These are phyloP conservation scores for Phaeosphaeria sp. DNA, from an alignment of 2,329 filamentous ascomycete species.

Conservation along the genomic window DNA sequence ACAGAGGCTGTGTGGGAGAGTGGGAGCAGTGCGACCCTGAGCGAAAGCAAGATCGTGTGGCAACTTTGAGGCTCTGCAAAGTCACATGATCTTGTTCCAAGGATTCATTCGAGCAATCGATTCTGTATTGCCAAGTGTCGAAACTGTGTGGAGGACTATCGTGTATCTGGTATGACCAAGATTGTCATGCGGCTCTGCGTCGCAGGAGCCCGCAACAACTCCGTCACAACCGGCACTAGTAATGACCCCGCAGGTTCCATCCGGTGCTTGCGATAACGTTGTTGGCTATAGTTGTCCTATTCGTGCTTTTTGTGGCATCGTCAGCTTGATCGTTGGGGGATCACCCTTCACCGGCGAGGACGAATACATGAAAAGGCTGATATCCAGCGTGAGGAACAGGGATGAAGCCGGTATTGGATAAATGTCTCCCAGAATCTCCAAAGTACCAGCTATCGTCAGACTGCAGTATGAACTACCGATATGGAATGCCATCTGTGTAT, in stretches of 20 bases:
- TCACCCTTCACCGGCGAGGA: slow-evolving; percentile 5
- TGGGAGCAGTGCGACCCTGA: neutral
- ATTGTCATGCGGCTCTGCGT: neutral
- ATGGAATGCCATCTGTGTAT: too few relatives aligned
- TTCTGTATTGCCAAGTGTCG: neutral
- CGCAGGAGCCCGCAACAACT: neutral
- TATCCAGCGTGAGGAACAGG: slow-evolving; percentile 1
- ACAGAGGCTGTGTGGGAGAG: too few relatives aligned
- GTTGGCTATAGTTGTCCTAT: neutral
- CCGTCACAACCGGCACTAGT: neutral
- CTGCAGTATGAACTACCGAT: neutral
- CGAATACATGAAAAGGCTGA: neutral
- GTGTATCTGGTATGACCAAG: neutral
- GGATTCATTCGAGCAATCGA: neutral
- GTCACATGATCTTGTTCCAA: neutral
- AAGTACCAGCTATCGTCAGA: slow-evolving; percentile 1
- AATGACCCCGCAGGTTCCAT: neutral
- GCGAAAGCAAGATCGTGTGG: neutral
- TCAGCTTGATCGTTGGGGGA: neutral
- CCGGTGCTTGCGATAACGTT: slow-evolving; percentile 1
- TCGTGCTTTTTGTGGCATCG: slow-evolving; percentile 1
- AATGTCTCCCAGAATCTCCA: slow-evolving; percentile 2
- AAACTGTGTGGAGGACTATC: neutral
- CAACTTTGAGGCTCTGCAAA: neutral
- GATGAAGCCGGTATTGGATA: neutral